phyloP scores from a whole-genome alignment of 2,329 filamentous ascomycete genomes.

The Ophiostoma populinum region DNA sequence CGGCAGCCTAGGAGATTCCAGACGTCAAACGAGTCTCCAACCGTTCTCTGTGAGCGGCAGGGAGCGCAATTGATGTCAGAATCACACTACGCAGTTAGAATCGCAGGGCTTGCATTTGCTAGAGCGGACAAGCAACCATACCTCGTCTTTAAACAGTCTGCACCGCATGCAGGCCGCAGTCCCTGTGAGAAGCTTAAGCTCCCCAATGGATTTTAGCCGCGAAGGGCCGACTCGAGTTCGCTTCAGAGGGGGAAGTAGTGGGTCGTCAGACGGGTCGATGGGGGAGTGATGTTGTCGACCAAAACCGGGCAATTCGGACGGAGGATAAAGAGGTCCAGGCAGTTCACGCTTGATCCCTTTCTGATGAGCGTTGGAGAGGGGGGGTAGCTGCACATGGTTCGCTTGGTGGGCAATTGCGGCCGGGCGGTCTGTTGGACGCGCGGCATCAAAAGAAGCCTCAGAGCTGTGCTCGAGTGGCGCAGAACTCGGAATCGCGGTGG shows the following conservation, averaged over 20 bases:
- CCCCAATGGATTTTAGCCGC: conserved; percentile 38
- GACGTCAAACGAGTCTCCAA: conserved; percentile 20
- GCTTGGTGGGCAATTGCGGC: conserved; percentile 18
- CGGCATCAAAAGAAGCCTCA: too few species aligned
- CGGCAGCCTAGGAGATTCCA: conserved; percentile 35
- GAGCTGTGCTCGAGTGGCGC: too few species aligned
- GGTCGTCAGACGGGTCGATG: conserved; percentile 30
- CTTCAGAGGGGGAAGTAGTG: conserved; percentile 36
- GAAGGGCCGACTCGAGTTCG: conserved; percentile 33
- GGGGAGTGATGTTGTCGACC: conserved; percentile 7
- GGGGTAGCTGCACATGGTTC: conserved; percentile 18
- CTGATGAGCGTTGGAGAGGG: conserved; percentile 18
- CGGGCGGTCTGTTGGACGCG: conserved; percentile 19
- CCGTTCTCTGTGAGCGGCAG: conserved; percentile 22
- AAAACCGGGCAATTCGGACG: conserved; percentile 20
- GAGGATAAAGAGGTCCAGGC: conserved; percentile 23
- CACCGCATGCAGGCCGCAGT: conserved; percentile 34
- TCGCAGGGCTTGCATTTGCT: too few species aligned
- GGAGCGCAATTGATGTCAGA: conserved; percentile 29
- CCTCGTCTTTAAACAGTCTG: conserved; percentile 26
- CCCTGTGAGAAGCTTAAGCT: conserved; percentile 32
- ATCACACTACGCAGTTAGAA: conserved; percentile 28
- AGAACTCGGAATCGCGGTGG: too few species aligned
- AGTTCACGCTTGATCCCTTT: conserved; percentile 25
- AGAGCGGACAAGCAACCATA: conserved; percentile 14